These are phyloP conservation scores for Aspergillus nomiae DNA, from an alignment of 2,329 filamentous ascomycete genomes.

Conservation along the genomic window DNA sequence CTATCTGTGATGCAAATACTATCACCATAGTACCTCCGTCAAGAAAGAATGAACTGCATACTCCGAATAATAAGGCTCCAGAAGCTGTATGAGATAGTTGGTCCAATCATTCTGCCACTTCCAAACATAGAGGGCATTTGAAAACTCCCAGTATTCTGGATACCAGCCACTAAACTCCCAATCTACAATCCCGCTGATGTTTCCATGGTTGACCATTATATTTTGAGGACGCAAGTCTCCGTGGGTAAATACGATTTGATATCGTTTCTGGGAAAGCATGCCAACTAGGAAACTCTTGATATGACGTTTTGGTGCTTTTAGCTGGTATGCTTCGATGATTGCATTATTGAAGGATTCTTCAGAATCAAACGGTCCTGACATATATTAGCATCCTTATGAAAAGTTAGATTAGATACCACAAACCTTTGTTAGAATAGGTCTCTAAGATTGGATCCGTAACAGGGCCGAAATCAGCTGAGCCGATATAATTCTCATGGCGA, in stretches of 20 bases:
- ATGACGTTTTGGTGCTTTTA: constrained; percentile 17
- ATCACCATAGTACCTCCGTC: background rate
- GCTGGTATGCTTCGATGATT: constrained; percentile 23
- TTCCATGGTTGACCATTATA: background rate
- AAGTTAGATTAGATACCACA: background rate
- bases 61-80: background rate
- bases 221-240: background rate
- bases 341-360: constrained; percentile 27
- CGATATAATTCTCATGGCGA: constrained; percentile 15
- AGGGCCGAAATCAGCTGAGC: constrained; percentile 15
- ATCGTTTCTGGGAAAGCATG: constrained; percentile 18
- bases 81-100: background rate
- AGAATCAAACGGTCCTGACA: constrained; percentile 25
- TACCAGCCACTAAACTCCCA: constrained; percentile 2
- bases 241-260: constrained; percentile 20
- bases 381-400: background rate
- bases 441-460: constrained; percentile 18
- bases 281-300: constrained; percentile 15
- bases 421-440: constrained; percentile 8
- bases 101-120: background rate
- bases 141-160: background rate
- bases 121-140: constrained; percentile 1
- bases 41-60: background rate
- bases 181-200: background rate
- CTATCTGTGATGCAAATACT: background rate